Evolutionary conservation across 1,284 basidiomycete genomes (phyloP).

Genomic region (Cutaneotrichosporon sp.): DNA sequence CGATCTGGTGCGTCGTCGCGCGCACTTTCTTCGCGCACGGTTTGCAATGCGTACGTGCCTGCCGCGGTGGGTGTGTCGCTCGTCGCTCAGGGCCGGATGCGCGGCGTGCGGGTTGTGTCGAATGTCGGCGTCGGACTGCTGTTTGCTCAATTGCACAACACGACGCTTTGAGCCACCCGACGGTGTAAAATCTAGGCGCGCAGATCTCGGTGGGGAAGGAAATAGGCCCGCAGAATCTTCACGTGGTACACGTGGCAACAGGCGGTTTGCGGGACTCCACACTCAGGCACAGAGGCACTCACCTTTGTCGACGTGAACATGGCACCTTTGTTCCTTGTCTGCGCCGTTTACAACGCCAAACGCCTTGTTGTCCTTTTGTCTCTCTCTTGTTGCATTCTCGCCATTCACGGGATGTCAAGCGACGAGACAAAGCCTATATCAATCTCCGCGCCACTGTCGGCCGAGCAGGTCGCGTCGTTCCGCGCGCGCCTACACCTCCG

Average conservation of each 20-base stretch:
- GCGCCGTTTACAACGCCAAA: too few species aligned
- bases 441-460: background rate
- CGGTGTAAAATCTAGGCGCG: background rate
- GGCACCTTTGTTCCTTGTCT: too few species aligned
- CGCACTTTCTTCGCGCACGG: conserved; percentile 10
- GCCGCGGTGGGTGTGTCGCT: background rate
- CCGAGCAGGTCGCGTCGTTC: background rate
- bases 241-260: too few species aligned
- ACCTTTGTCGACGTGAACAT: too few species aligned
- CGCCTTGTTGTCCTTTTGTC: background rate
- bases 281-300: too few species aligned
- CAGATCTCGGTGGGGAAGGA: background rate
- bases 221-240: background rate
- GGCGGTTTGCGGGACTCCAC: too few species aligned
- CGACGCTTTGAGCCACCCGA: too few species aligned
- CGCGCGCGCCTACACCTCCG: background rate
- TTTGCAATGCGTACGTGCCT: background rate
- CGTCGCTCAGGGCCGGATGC: conserved; percentile 1
- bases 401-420: background rate
- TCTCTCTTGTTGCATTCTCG: background rate
- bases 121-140: background rate
- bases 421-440: background rate
- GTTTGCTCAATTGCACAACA: background rate
- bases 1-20: conserved; percentile 6
- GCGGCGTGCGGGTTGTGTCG: background rate